Conservation (phyloP, 371 early-diverging fungal genomes). For the Haplosporangium sp. region DNA sequence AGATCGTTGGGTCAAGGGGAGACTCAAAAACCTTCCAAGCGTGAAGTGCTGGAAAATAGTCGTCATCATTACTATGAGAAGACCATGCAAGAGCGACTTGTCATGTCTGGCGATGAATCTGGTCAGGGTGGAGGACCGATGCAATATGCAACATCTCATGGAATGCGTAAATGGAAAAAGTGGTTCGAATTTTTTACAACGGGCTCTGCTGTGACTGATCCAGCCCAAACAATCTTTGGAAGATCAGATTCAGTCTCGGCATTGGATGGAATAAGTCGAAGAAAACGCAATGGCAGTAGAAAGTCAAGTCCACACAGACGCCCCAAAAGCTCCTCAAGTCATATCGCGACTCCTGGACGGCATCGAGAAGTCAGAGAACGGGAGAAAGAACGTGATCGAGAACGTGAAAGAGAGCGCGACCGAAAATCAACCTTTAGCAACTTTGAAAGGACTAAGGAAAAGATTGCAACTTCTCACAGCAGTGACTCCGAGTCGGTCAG, state of each 20-base stretch:
- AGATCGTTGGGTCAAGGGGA: conserved; percentile 4
- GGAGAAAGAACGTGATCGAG: conserved; percentile 46
- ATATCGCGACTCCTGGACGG: conserved; percentile 30
- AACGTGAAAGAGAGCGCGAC: conserved; percentile 39
- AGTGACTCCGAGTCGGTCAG: conserved; percentile 27
- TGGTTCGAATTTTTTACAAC: conserved; percentile 53
- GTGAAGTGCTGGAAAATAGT: background rate
- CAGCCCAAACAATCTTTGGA: conserved; percentile 46
- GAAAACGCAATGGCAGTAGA: conserved; percentile 36
- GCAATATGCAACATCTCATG: conserved; percentile 49
- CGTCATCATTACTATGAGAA: conserved; percentile 12
- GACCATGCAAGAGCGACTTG: conserved; percentile 1
- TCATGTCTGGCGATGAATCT: conserved; percentile 41
- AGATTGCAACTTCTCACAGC: background rate
- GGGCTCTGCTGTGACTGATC: conserved; percentile 51
- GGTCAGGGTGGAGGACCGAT: conserved; percentile 31
- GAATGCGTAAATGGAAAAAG: conserved; percentile 54
- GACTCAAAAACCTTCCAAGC: background rate
- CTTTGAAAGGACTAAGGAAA: conserved; percentile 16
- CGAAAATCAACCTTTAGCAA: conserved; percentile 26
- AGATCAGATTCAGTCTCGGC: conserved; percentile 21
- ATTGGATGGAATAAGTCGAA: conserved; percentile 15
- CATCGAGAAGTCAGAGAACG: conserved; percentile 32
- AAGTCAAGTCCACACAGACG: conserved; percentile 40
- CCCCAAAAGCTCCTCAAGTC: conserved; percentile 4